Conservation (phyloP, 768 basidiomycete genomes). For the Pleurotus giganteus region DNA sequence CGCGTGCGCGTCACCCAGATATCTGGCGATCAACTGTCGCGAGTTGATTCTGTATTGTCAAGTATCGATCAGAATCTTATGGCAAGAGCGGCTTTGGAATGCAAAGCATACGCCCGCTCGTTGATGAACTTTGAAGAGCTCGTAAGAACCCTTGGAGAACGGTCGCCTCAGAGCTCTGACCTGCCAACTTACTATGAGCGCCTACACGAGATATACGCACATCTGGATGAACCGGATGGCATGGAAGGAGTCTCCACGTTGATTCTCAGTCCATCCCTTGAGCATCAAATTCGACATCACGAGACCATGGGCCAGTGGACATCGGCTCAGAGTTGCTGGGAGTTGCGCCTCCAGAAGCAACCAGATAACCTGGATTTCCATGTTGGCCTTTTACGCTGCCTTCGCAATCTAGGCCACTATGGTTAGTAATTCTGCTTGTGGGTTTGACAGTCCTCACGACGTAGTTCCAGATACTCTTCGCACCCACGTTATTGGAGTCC, state of each 20-base stretch:
- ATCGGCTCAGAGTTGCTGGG: constrained; percentile 99
- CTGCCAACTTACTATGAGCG: constrained; percentile 80
- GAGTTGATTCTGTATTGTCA: constrained; percentile 78
- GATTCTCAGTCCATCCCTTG: constrained; percentile 84
- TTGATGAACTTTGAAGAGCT: constrained; percentile 94
- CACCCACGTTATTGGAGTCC: constrained; percentile 90
- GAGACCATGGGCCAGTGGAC: constrained; percentile 98
- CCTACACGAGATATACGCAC: constrained; percentile 93
- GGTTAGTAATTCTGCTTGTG: constrained; percentile 50
- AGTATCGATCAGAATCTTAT: constrained; percentile 86
- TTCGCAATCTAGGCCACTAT: constrained; percentile 95
- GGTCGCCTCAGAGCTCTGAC: constrained; percentile 39
- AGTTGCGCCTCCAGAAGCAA: constrained; percentile 85
- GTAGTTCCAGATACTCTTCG: constrained; percentile 90
- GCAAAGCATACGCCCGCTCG: constrained; percentile 91
- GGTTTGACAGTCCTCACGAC: constrained; percentile 3
- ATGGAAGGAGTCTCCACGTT: constrained; percentile 96
- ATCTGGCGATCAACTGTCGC: constrained; percentile 58
- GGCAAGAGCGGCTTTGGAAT: constrained; percentile 91
- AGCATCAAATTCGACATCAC: constrained; percentile 96
- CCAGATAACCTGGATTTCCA: constrained; percentile 90
- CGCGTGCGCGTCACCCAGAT: constrained; percentile 40
- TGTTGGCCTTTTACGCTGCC: constrained; percentile 84
- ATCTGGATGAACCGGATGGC: constrained; percentile 96
- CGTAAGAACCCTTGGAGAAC: constrained; percentile 51